Conservation (phyloP, 768 basidiomycete species). For the Steccherinum ochraceum region DNA sequence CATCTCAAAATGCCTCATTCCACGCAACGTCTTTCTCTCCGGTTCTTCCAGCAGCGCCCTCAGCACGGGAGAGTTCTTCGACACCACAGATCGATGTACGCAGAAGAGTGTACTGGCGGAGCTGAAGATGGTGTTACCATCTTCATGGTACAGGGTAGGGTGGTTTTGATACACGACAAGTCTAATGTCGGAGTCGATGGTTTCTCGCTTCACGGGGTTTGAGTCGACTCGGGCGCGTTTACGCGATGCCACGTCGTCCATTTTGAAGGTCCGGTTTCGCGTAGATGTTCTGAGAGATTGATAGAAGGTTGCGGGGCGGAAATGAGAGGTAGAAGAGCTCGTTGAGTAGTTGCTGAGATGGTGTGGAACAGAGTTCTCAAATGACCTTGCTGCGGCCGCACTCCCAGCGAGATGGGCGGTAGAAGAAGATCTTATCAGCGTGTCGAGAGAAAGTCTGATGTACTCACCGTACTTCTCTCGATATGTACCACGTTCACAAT, state of each 20-base stretch:
- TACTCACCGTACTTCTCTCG: too few species aligned
- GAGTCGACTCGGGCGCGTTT: background rate
- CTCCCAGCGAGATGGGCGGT: background rate
- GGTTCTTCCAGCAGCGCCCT: background rate
- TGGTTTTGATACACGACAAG: slow-evolving; percentile 1
- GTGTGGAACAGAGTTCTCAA: too few species aligned
- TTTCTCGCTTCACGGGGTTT: background rate
- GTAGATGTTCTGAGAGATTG: background rate
- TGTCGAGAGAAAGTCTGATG: too few species aligned
- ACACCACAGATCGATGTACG: slow-evolving; percentile 8
- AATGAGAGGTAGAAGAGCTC: background rate
- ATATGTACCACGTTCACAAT: too few species aligned
- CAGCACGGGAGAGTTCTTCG: slow-evolving; percentile 10
- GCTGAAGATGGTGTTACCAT: slow-evolving; percentile 10
- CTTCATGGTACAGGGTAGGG: slow-evolving; percentile 10
- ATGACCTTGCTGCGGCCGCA: too few species aligned
- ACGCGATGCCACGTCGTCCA: background rate
- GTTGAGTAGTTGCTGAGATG: too few species aligned
- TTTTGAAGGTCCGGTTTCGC: background rate
- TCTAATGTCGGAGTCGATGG: background rate
- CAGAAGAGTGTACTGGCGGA: slow-evolving; percentile 6
- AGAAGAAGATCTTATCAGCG: background rate
- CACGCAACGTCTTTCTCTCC: background rate
- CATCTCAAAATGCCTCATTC: background rate
- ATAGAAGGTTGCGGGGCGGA: background rate